Evolutionary conservation across 2,329 filamentous ascomycete species (phyloP), one percentile per base, ranked within the genome.

Genomic region (Alternaria sp.): DNA sequence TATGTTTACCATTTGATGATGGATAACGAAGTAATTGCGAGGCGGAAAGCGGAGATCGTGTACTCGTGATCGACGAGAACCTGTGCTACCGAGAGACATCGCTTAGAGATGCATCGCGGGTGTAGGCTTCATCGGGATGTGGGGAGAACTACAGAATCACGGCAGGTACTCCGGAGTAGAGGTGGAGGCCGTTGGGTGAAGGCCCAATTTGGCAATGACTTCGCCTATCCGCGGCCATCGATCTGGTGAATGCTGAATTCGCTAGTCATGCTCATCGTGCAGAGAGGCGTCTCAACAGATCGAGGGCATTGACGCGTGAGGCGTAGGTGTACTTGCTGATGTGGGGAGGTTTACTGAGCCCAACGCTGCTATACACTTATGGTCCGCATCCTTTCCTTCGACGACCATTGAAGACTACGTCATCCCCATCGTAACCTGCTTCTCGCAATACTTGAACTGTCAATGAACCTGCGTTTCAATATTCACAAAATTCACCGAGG

Each of bases 121-220:
- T 58, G 41, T 51, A 59, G 47, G 57, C 37, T 54, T 30, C 25
- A 54, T 55, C 57, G 57, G 58, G 21, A 49, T 60, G 43, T 63
- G 55, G 46, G 49, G 47, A 50, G 49, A 25, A 23, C 49, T 4
- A 21, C 7, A 28, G 44, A 26, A 30, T 21, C 23, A 28, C 30
- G 20, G 44, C 28, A 54, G 37, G 37, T 41, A 41, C 37, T 18
- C 37, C 33, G 33, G 33, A n/a, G 33, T 45, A 10, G 28, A 28
- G n/a, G 46, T 30, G 44, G 43, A 30, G 15, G 58, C 26, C 43
- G n/a, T 37, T 12, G 26, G 20, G 12, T 55, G 43, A 43, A 60
- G 18, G 23, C 30, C 33, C n/a, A 56, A 41, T 21, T 18, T 45
- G 21, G 51, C 12, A 25, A 46, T 28, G 6, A 54, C 26, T 12